These are phyloP conservation scores for Cytospora piceicola DNA, from an alignment of 2,329 filamentous ascomycete genomes.

Conservation along the genomic window DNA sequence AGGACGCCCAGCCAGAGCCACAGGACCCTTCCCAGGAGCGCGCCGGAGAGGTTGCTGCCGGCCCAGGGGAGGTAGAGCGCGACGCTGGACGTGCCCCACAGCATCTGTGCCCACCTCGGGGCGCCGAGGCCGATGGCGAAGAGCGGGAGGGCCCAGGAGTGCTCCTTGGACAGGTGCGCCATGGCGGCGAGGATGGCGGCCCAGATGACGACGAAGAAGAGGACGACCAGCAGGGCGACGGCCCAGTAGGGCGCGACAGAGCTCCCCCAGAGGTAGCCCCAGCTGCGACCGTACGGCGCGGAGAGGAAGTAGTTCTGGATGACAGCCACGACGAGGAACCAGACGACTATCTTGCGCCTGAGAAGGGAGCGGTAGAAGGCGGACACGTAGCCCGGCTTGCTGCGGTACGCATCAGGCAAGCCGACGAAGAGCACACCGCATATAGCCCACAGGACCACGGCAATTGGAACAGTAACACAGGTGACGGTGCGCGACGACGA, in stretches of 20 bases:
- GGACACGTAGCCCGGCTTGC: constrained; percentile 64
- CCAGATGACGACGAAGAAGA: constrained; percentile 62
- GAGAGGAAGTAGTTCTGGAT: constrained; percentile 71
- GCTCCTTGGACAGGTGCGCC: constrained; percentile 58
- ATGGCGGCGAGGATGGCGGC: constrained; percentile 54
- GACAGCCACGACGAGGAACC: constrained; percentile 67
- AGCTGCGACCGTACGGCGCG: constrained; percentile 68
- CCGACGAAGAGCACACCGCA: constrained; percentile 61
- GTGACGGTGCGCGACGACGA: constrained; percentile 39
- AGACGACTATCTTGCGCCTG: constrained; percentile 66
- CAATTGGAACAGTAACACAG: constrained; percentile 59
- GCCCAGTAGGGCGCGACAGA: constrained; percentile 59
- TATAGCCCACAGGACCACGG: constrained; percentile 59
- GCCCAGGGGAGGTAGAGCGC: constrained; percentile 67
- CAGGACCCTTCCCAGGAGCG: constrained; percentile 59
- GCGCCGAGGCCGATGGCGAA: constrained; percentile 69
- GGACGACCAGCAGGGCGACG: constrained; percentile 58
- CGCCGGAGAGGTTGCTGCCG: constrained; percentile 55
- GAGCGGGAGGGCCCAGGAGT: constrained; percentile 69
- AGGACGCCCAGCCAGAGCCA: constrained; percentile 72
- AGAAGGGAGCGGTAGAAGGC: constrained; percentile 66
- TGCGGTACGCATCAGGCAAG: constrained; percentile 69
- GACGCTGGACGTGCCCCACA: constrained; percentile 65
- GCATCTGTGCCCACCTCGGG: constrained; percentile 69
- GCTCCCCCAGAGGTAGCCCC: constrained; percentile 65